Evolutionary conservation across 73 alveolate species (phyloP).

Genomic region (Diophrys appendiculata): DNA sequence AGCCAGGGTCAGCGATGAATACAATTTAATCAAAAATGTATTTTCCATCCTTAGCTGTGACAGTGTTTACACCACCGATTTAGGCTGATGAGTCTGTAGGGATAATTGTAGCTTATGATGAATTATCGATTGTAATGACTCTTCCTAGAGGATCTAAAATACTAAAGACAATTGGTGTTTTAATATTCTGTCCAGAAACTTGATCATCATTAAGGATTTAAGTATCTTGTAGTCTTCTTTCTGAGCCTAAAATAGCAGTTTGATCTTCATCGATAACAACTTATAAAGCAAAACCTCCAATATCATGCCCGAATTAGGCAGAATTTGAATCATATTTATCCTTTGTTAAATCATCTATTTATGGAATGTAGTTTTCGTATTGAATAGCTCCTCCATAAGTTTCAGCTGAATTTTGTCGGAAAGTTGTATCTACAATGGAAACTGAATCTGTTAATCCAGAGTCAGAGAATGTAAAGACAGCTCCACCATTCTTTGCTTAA

Average conservation of each 20-base stretch:
- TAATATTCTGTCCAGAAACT: not conserved
- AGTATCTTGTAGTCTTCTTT: not conserved
- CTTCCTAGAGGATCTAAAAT: not conserved
- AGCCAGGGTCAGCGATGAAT: slow-evolving; percentile 6
- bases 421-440: not conserved
- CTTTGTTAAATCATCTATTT: not conserved
- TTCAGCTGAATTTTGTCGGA: not conserved
- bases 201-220: not conserved
- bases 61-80: slow-evolving; percentile 4
- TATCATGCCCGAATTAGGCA: slow-evolving; percentile 10
- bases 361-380: not conserved
- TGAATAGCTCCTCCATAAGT: slow-evolving; percentile 15
- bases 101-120: not conserved
- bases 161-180: not conserved
- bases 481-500: slow-evolving; percentile 2
- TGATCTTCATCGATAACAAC: not conserved
- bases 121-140: not conserved
- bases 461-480: not conserved
- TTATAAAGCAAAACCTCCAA: slow-evolving; percentile 7
- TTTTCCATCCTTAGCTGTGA: not conserved
- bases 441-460: not conserved
- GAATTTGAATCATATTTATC: not conserved
- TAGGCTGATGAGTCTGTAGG: not conserved
- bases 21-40: not conserved
- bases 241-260: not conserved